Conservation (phyloP, 768 basidiomycete species). For the Leccinellum albellum region DNA sequence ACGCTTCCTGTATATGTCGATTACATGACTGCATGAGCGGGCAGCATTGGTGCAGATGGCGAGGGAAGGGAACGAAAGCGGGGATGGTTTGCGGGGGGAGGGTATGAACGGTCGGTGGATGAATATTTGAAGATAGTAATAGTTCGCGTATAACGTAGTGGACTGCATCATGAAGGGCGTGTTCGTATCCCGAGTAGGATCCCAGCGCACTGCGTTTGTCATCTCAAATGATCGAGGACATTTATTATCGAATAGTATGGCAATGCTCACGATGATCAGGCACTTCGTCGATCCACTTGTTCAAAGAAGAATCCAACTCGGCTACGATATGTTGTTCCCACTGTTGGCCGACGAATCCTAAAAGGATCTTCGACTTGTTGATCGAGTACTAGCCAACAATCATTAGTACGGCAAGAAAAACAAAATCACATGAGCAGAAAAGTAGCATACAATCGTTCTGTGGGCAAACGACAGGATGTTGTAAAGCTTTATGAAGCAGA, state of each 20-base stretch:
- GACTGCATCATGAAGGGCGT: slow-evolving; percentile 45
- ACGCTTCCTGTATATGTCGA: slow-evolving; percentile 52
- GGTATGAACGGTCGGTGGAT: slow-evolving; percentile 82
- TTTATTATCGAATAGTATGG: background rate
- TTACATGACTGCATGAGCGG: slow-evolving; percentile 66
- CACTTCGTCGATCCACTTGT: slow-evolving; percentile 72
- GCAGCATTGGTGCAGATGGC: slow-evolving; percentile 88
- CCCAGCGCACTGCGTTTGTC: slow-evolving; percentile 37
- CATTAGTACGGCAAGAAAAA: background rate
- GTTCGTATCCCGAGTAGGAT: slow-evolving; percentile 37
- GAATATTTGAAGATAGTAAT: slow-evolving; percentile 60
- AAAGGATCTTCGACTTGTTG: slow-evolving; percentile 55
- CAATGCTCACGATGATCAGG: slow-evolving; percentile 40
- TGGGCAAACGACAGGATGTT: slow-evolving; percentile 61
- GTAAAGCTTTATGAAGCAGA: slow-evolving; percentile 50
- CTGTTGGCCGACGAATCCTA: slow-evolving; percentile 46
- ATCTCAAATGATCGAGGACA: slow-evolving; percentile 4
- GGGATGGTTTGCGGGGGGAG: slow-evolving; percentile 47
- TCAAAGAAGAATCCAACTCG: slow-evolving; percentile 71
- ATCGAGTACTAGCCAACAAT: slow-evolving; percentile 56
- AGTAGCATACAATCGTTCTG: slow-evolving; percentile 53
- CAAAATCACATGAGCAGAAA: background rate
- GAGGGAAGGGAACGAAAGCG: slow-evolving; percentile 55
- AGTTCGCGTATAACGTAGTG: slow-evolving; percentile 46
- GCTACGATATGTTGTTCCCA: slow-evolving; percentile 66